Base-by-base conservation (phyloP, 495 filamentous ascomycete species). In the Xylaria nigripes region DNA sequence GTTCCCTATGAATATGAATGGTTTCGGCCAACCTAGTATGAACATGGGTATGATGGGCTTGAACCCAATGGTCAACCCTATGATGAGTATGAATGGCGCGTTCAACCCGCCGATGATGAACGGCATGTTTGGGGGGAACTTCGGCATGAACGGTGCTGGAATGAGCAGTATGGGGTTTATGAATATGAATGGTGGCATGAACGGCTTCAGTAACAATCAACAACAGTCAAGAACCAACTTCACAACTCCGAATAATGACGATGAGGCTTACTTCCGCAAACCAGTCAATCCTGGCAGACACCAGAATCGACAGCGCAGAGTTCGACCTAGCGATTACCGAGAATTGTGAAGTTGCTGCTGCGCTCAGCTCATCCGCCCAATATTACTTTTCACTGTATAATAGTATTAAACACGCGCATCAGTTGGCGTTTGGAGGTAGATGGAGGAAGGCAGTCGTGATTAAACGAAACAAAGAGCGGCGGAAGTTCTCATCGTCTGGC, bases 281-380 rank as follows among this genome's bases (percentile, higher is more conserved):
- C 93, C 93, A 1, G 87, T 97, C 48, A 98, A 98, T 65, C 93
- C 90, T 10, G 90, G 96, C 64, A 83, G 93, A 51, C 87, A 94
- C 63, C 86, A 89, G 69, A 85, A 87, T 51, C 75, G 86, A 50
- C 83, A 89, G 55, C 82, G 87, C 55, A 73, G 85, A 57, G 82
- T 86, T 50, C 77, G 93, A 43, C 89, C 90, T 16, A 91, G 86
- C 65, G 94, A 98, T 70, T 96, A 92, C 58, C 77, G 84, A 41
- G 87, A 93, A 70, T 72, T 94, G n/a, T 91, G 67, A 80, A 38
- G 22, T 36, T 24, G 12, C 16, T 55, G n/a, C 15, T 18, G 16
- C 21, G 19, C 27, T 30, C 32, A 2, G 32, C 32, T 36, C 6
- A 36, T 36, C n/a, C n/a, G 7, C 23, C 3, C 1, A 15, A 22